These are phyloP conservation scores for Ophiostoma sp. DNA, from an alignment of 2,329 filamentous ascomycete genomes.

Conservation along the genomic window DNA sequence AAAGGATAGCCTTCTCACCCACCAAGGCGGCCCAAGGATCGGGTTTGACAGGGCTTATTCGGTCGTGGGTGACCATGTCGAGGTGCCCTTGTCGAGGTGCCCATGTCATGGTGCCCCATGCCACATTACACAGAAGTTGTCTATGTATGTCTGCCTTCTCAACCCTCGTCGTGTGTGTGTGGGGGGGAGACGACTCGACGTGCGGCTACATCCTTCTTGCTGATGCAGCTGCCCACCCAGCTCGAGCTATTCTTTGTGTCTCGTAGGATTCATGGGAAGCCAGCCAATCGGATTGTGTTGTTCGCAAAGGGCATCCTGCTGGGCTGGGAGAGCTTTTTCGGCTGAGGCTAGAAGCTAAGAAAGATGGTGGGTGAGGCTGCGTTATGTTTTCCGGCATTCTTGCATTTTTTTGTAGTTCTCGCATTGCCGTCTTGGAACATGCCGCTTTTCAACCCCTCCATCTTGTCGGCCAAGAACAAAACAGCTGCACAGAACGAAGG, in stretches of 20 bases:
- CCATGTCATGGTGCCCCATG: background rate
- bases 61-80: background rate
- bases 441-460: background rate
- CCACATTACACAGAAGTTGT: constrained; percentile 1
- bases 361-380: constrained; percentile 2
- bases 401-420: background rate
- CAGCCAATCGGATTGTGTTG: background rate
- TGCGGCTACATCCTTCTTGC: background rate
- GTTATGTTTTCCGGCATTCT: background rate
- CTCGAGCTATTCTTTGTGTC: background rate
- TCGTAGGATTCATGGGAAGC: too few species aligned
- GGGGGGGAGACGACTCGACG: background rate
- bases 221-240: background rate
- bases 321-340: background rate
- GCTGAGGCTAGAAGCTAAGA: background rate
- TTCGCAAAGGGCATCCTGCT: background rate
- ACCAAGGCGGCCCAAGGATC: background rate
- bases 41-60: background rate
- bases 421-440: background rate
- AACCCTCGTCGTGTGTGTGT: constrained; percentile 1
- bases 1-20: background rate
- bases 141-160: too few species aligned
- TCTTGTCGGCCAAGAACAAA: background rate
- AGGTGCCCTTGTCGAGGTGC: background rate
- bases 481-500: background rate